Conservation (phyloP, 164 flowering plant species). For the Chimonanthus praecox region DNA sequence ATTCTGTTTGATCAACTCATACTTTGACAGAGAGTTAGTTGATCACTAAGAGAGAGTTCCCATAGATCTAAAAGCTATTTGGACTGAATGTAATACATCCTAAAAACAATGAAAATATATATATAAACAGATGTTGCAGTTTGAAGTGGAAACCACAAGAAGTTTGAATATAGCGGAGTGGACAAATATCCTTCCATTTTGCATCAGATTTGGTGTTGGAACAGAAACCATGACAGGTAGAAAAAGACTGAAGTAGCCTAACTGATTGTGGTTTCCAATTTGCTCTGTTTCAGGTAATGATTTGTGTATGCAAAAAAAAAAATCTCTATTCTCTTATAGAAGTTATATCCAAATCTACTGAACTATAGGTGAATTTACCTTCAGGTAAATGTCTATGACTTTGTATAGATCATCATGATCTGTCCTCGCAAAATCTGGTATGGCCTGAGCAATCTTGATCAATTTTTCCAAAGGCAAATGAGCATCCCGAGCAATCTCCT, state of each 20-base stretch:
- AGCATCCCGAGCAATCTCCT: conserved; percentile 65
- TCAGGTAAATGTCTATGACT: conserved; percentile 86
- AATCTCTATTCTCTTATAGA: not conserved
- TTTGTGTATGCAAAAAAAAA: not conserved
- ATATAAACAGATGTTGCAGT: not conserved
- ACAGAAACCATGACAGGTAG: not conserved
- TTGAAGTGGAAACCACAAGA: not conserved
- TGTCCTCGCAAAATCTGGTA: conserved; percentile 79
- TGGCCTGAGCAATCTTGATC: conserved; percentile 59
- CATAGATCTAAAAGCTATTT: too few species aligned
- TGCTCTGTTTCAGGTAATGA: too few species aligned
- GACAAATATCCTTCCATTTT: not conserved
- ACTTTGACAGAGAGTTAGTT: not conserved
- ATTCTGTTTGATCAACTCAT: not conserved
- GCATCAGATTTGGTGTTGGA: not conserved
- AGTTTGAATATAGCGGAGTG: not conserved
- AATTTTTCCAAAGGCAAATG: conserved; percentile 70
- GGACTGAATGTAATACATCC: not conserved
- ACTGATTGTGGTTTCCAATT: too few species aligned
- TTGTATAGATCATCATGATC: conserved; percentile 94
- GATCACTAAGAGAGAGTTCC: not conserved
- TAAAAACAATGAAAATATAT: not conserved
- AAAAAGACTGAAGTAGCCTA: too few species aligned
- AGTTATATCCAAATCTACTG: too few species aligned
- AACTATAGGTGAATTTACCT: conserved; percentile 46